Evolutionary conservation across 805 yeast species (phyloP).

Genomic region (Pichia rugopelliculosa): DNA sequence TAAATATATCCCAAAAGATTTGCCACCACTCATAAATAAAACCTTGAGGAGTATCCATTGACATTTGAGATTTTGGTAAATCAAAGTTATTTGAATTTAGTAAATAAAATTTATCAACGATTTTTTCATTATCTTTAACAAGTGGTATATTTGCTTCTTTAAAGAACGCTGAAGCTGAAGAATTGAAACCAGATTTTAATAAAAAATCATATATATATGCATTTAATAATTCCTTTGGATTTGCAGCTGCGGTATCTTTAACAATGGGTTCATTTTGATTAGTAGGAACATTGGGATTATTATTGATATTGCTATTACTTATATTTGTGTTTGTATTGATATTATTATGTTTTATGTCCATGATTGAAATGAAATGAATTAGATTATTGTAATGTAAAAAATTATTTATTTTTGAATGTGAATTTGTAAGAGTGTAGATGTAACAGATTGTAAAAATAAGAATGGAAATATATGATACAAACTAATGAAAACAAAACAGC

Average conservation of each 20-base stretch:
- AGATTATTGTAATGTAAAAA: background rate
- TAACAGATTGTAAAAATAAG: no score
- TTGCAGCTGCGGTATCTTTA: slow-evolving; percentile 40
- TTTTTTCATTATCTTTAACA: slow-evolving; percentile 25
- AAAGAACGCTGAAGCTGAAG: slow-evolving; percentile 67
- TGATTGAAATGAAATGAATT: no score
- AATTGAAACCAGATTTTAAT: slow-evolving; percentile 60
- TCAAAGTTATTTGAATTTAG: slow-evolving; percentile 18
- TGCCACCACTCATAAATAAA: slow-evolving; percentile 94
- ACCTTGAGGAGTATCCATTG: slow-evolving; percentile 81
- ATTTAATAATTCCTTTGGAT: slow-evolving; percentile 56
- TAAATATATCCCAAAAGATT: slow-evolving; percentile 89
- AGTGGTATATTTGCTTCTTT: slow-evolving; percentile 68
- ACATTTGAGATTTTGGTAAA: slow-evolving; percentile 43
- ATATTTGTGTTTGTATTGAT: background rate
- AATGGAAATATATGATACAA: background rate
- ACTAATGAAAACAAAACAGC: background rate
- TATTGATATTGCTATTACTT: background rate
- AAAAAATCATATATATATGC: slow-evolving; percentile 85
- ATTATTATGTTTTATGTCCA: background rate
- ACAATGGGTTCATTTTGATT: slow-evolving; percentile 19
- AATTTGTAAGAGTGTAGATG: background rate
- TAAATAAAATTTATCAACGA: slow-evolving; percentile 4
- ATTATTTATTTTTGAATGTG: no score
- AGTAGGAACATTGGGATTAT: background rate